Conservation (phyloP, 345 rosid genomes). For the Populus euphratica region DNA sequence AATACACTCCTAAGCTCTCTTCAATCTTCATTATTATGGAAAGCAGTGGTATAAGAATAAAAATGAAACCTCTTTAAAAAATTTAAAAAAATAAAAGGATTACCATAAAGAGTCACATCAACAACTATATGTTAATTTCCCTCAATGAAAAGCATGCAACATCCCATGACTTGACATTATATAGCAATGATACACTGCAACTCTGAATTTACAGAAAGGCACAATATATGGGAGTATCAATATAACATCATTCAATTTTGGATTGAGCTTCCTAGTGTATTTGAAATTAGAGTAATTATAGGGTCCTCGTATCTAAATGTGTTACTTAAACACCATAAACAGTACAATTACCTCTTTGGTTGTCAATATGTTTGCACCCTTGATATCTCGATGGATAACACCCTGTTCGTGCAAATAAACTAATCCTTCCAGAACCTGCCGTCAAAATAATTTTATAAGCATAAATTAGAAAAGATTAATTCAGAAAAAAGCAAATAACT, state of each 20-base stretch:
- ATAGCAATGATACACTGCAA: background rate
- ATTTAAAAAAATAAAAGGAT: too few species aligned
- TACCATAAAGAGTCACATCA: background rate
- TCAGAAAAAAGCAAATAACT: slow-evolving; percentile 1
- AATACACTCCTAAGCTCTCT: background rate
- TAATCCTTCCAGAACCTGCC: slow-evolving; percentile 91
- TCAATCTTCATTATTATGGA: background rate
- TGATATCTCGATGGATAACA: slow-evolving; percentile 98
- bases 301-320: background rate
- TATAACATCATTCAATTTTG: background rate
- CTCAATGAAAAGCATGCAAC: background rate
- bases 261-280: background rate
- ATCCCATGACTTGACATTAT: background rate
- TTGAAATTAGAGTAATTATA: background rate
- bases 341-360: slow-evolving; percentile 76
- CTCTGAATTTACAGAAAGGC: background rate
- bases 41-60: background rate
- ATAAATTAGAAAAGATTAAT: slow-evolving; percentile 5
- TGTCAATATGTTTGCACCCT: slow-evolving; percentile 99
- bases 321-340: background rate
- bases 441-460: slow-evolving; percentile 21
- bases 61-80: background rate
- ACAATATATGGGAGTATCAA: background rate
- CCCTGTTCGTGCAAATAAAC: slow-evolving; percentile 98
- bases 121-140: background rate